Conservation (phyloP, 2,329 filamentous ascomycete species). For the Colletotrichum sp. region DNA sequence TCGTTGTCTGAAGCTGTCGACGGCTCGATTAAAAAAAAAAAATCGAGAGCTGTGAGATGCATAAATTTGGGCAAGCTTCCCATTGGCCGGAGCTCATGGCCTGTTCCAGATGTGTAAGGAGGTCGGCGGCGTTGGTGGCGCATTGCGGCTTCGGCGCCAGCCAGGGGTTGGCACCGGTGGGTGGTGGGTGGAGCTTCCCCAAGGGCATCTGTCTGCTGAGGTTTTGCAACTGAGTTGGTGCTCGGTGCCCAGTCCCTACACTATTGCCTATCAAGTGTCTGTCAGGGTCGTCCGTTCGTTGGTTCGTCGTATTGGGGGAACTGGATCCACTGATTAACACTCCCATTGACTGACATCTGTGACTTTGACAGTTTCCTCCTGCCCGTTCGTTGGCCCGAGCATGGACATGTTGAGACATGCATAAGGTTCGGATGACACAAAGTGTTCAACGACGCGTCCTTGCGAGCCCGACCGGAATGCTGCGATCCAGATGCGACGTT, state of each 20-base stretch:
- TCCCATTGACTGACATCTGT: not conserved
- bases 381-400: not conserved
- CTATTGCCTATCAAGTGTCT: not conserved
- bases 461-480: not conserved
- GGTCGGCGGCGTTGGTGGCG: not conserved
- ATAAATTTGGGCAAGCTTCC: constrained; percentile 6
- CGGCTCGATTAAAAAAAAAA: not conserved
- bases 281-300: not conserved
- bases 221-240: not conserved
- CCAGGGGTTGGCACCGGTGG: not conserved
- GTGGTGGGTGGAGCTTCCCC: not conserved
- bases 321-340: not conserved
- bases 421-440: not conserved
- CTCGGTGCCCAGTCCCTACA: not conserved
- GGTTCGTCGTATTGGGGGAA: not conserved
- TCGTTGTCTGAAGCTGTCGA: not conserved
- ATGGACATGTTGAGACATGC: not conserved
- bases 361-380: not conserved
- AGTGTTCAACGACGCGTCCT: not conserved
- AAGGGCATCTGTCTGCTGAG: not conserved
- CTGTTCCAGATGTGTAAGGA: not conserved
- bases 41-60: not conserved
- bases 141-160: not conserved
- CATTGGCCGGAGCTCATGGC: constrained; percentile 12
- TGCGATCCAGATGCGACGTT: not conserved